Evolutionary conservation across 2,329 filamentous ascomycete genomes (phyloP).

Genomic region (Alternaria tenuissima): DNA sequence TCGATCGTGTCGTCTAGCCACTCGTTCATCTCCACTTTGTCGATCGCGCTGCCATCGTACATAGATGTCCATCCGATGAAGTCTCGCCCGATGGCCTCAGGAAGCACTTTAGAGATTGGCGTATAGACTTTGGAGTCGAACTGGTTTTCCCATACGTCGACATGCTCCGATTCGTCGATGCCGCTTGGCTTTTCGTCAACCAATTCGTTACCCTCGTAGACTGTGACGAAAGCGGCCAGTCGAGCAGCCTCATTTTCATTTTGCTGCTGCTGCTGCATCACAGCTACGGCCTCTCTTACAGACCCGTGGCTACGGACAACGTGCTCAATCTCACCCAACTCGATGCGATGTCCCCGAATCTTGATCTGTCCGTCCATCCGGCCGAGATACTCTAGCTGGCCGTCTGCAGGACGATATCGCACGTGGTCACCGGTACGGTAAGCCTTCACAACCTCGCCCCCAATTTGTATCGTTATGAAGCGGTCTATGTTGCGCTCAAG

Average conservation of each 20-base stretch:
- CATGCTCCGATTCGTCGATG: background rate
- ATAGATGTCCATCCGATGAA: background rate
- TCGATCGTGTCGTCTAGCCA: constrained; percentile 20
- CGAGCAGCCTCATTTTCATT: background rate
- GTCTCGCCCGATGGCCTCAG: background rate
- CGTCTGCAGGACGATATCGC: constrained; percentile 22
- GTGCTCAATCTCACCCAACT: constrained; percentile 34
- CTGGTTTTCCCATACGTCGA: background rate
- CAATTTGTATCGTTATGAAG: background rate
- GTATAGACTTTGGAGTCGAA: background rate
- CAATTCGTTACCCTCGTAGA: background rate
- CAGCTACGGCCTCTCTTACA: background rate
- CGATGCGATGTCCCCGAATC: constrained; percentile 34
- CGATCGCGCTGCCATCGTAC: background rate
- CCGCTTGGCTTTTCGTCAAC: background rate
- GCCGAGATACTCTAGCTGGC: constrained; percentile 23
- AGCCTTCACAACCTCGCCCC: background rate
- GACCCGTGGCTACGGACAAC: background rate
- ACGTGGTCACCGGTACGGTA: constrained; percentile 32
- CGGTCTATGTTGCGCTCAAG: constrained; percentile 27
- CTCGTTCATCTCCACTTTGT: background rate
- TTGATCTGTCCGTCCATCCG: constrained; percentile 37
- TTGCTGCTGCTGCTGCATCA: background rate
- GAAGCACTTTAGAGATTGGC: background rate
- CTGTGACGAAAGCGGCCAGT: background rate